Evolutionary conservation across 805 yeast genomes (phyloP).

Genomic region (Wickerhamomyces bisporus): DNA sequence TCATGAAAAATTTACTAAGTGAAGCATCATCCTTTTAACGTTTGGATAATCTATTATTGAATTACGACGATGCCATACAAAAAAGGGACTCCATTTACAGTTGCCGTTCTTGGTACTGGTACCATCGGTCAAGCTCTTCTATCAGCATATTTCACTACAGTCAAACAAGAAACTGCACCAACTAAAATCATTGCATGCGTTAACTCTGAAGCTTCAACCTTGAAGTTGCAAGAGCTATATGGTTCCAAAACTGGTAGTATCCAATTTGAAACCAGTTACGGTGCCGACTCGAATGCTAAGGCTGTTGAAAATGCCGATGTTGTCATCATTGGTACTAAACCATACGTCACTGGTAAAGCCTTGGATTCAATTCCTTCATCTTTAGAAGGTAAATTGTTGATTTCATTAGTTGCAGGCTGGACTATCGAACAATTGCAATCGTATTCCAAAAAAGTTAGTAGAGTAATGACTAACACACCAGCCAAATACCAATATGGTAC

Average conservation of each 20-base stretch:
- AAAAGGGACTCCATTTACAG: conserved; percentile 36
- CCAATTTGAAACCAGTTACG: conserved; percentile 47
- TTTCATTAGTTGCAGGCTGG: conserved; percentile 91
- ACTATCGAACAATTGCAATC: conserved; percentile 62
- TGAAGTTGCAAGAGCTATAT: conserved; percentile 43
- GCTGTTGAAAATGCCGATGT: conserved; percentile 66
- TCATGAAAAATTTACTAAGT: not conserved
- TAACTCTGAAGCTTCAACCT: conserved; percentile 45
- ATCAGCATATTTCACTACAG: conserved; percentile 61
- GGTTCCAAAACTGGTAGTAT: conserved; percentile 33
- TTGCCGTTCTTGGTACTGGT: conserved; percentile 88
- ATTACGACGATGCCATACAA: conserved; percentile 13
- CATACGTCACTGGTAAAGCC: conserved; percentile 65
- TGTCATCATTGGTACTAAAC: conserved; percentile 83
- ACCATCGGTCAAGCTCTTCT: conserved; percentile 93
- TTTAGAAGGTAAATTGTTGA: conserved; percentile 53
- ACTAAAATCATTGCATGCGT: conserved; percentile 75
- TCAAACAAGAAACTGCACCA: conserved; percentile 47
- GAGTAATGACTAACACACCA: conserved; percentile 99
- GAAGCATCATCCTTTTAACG: no score
- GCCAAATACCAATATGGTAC: conserved; percentile 90
- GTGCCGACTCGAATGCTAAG: conserved; percentile 40
- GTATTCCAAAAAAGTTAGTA: conserved; percentile 56
- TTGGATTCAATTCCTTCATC: conserved; percentile 41
- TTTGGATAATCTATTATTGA: no score